phyloP scores from a whole-genome alignment of 192 early-diverging fungal genomes.

The Glomus cerebriforme region DNA sequence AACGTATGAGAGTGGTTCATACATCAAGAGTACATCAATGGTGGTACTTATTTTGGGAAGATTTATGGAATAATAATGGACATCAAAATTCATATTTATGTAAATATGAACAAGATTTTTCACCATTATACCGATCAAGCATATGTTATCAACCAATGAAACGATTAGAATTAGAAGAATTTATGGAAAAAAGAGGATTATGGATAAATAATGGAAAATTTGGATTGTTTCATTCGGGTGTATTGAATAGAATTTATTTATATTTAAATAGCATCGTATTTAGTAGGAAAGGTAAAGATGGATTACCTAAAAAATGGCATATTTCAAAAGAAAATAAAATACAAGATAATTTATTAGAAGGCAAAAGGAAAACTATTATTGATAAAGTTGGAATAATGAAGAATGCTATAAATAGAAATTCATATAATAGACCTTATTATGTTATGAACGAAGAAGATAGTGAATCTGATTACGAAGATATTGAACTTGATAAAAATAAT shows the following conservation, averaged over 20 bases:
- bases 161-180: conserved; percentile 53
- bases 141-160: conserved; percentile 63
- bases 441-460: neutral
- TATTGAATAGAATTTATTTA: conserved; percentile 64
- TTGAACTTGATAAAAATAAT: neutral
- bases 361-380: neutral
- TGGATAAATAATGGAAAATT: conserved; percentile 43
- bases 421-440: neutral
- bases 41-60: conserved; percentile 76
- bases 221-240: conserved; percentile 63
- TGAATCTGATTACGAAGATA: neutral
- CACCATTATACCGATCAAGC: conserved; percentile 61
- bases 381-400: neutral
- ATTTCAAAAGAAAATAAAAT: neutral
- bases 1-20: conserved; percentile 44
- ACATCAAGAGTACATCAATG: conserved; percentile 45
- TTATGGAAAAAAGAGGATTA: conserved; percentile 47
- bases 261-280: conserved; percentile 56
- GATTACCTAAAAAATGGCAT: neutral
- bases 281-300: conserved; percentile 11
- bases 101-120: conserved; percentile 53
- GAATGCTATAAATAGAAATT: neutral
- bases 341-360: neutral
- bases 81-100: conserved; percentile 45
- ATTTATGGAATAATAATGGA: conserved; percentile 62